Evolutionary conservation across 176 grass and related monocot genomes (phyloP).

Genomic region (Chrysopogon serrulatus): DNA sequence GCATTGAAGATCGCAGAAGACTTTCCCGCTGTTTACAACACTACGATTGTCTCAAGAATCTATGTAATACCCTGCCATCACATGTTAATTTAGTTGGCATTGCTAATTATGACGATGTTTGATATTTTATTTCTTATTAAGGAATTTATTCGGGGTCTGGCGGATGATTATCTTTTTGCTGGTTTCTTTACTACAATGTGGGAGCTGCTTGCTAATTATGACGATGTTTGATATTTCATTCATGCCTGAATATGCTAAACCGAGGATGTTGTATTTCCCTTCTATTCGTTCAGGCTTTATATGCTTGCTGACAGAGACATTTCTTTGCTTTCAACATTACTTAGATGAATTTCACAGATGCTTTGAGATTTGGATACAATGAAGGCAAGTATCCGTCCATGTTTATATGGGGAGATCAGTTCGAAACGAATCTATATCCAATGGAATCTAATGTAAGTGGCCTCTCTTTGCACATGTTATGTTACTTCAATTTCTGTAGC

Average conservation of each 20-base stretch:
- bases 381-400: background rate
- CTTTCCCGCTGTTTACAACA: no score
- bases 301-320: background rate
- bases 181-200: slow-evolving; percentile 7
- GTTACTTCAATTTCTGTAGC: background rate
- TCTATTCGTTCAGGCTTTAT: background rate
- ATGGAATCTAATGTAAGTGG: background rate
- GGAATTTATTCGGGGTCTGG: background rate
- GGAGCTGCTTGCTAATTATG: slow-evolving; percentile 2
- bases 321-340: background rate
- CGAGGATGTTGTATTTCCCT: background rate
- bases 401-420: background rate
- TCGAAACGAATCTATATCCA: background rate
- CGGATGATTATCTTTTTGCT: background rate
- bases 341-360: background rate
- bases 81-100: background rate
- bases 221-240: background rate
- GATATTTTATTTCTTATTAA: background rate
- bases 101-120: background rate
- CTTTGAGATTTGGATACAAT: background rate
- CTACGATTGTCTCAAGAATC: background rate
- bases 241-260: background rate
- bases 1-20: no score
- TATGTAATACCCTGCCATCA: background rate
- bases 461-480: background rate